Evolutionary conservation across 768 basidiomycete genomes (phyloP), one percentile per base, ranked within the genome.

Genomic region (Serendipita indica): DNA sequence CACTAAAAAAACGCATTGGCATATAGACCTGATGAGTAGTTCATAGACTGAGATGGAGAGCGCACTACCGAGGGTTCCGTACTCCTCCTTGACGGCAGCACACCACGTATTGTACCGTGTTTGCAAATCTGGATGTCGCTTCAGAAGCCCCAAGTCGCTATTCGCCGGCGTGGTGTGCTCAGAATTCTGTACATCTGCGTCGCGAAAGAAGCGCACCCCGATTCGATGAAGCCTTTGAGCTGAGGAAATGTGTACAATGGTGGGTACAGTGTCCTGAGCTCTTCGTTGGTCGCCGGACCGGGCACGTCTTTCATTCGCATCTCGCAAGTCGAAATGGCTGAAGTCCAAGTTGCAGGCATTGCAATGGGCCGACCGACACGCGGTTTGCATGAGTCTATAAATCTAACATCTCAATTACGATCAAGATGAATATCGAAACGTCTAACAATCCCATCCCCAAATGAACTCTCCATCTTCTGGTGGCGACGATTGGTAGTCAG

Each of bases 391-490:
- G n/a, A n/a, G n/a, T n/a, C n/a, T n/a, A n/a, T n/a, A n/a, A n/a
- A n/a, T n/a, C n/a, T n/a, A n/a, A n/a, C n/a, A n/a, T n/a, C n/a
- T n/a, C n/a, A n/a, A n/a, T n/a, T n/a, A n/a, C n/a, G n/a, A n/a
- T n/a, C n/a, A n/a, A n/a, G n/a, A n/a, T n/a, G n/a, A n/a, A n/a
- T n/a, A n/a, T n/a, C n/a, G n/a, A n/a, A n/a, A n/a, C n/a, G n/a
- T n/a, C n/a, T 65, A 84, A 65, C 86, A 89, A 65, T 88, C 86
- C 83, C 84, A 88, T 37, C 84, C 84, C 56, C 77, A 72, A n/a
- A 84, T 77, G 62, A 82, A 82, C 34, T 72, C 72, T 12, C 70
- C 71, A 28, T 64, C 64, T 14, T 57, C 63, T 27, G 60, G 25
- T n/a, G 41, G 20, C 14, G 60, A 33, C n/a, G 28, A 20, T 41